Evolutionary conservation across 2,329 filamentous ascomycete species (phyloP), one percentile per base, ranked within the genome.

Genomic region (Nothopassalora personata): DNA sequence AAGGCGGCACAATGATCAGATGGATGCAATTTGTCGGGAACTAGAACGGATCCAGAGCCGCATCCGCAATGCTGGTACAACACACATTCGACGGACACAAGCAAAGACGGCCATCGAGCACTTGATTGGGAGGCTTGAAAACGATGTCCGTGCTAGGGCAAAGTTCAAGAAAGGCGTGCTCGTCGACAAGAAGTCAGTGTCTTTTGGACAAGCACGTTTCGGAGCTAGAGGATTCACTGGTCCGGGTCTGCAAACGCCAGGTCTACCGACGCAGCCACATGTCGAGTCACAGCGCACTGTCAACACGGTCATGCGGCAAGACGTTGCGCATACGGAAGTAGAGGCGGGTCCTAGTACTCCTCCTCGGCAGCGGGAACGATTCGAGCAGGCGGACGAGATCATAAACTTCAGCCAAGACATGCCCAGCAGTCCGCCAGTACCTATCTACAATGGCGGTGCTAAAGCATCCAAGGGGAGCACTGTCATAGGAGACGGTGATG

Each of bases 51-150:
- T 71, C 36, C 60, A 63, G 23, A 58, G 58, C 23, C 64, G 56
- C 34, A 63, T 64, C 57, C 58, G 59, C 23, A 57, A 63, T 52
- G 82, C 86, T 1, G 90, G 89, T 45, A 87, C 90, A 48, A 85
- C 85, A 23, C 85, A 88, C 67, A 79, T 94, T 59, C 81, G 83
- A 15, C 83, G 89, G 31, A 88, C 89, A 31, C 86, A 95, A 68
- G 85, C 89, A 11, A 96, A 96, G 74, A 85, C 86, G 56, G 80
- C 82, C 10, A 79, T 96, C 43, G 88, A 95, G 67, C 81, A 86
- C 58, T 76, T 96, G n/a, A 82, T 86, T 59, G 85, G 89, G 67
- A 84, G 92, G 57, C 78, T 97, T 13, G 75, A 85, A 50, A 86
- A 88, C 70, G 82, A 84, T 2, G 86, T 93, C 51, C 81, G 91